phyloP scores from a whole-genome alignment of 225 moss, liverwort and hornwort species.

The Thuidium tamariscinum region DNA sequence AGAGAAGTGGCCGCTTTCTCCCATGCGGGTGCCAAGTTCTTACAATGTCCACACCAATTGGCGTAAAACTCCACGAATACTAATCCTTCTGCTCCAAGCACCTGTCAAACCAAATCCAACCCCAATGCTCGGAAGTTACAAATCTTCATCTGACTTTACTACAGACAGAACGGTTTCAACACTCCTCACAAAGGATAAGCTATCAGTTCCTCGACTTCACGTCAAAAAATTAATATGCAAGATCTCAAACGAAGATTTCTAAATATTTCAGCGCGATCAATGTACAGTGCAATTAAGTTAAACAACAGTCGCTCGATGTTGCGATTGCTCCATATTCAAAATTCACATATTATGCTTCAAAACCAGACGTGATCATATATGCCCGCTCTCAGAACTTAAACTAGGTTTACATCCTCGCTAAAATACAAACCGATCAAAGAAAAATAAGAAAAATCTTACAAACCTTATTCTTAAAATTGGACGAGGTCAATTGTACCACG shows the following conservation, averaged over 20 bases:
- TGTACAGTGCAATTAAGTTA: neutral
- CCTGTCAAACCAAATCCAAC: conserved; percentile 27
- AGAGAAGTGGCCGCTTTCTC: conserved; percentile 81
- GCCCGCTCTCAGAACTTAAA: neutral
- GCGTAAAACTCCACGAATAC: conserved; percentile 93
- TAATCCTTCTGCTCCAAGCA: conserved; percentile 79
- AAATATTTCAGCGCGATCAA: neutral
- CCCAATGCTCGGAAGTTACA: neutral
- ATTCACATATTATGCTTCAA: neutral
- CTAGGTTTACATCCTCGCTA: neutral
- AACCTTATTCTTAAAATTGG: conserved; percentile 87
- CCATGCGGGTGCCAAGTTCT: conserved; percentile 82
- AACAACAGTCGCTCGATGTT: neutral
- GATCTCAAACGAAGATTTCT: neutral
- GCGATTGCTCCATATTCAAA: neutral
- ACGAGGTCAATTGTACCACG: conserved; percentile 69
- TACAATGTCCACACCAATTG: conserved; percentile 96
- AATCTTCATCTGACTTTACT: neutral
- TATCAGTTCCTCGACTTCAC: neutral
- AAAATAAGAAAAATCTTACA: neutral
- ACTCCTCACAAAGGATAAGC: neutral
- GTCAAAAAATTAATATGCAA: neutral
- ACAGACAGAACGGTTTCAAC: neutral
- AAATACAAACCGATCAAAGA: neutral
- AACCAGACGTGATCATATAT: neutral